These are phyloP conservation scores for Clausena lansium DNA, from an alignment of 345 rosid species.

Conservation along the genomic window DNA sequence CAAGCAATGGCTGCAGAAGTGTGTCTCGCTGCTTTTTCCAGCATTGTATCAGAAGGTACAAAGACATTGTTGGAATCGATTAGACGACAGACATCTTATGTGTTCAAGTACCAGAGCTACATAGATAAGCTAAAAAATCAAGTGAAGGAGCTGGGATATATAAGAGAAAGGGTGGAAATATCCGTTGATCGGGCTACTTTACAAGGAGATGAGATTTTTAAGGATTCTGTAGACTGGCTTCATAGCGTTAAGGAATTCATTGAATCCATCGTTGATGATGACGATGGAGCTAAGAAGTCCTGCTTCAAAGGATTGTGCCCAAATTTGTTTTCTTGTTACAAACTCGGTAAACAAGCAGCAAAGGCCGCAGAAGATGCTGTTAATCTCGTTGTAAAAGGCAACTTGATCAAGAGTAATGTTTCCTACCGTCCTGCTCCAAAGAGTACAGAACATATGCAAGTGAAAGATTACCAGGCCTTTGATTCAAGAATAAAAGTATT, in stretches of 20 bases:
- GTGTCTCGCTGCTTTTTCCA: too few relatives aligned
- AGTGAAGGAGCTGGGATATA: not conserved
- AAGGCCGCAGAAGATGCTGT: not conserved
- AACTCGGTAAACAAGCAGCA: not conserved
- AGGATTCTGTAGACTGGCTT: not conserved
- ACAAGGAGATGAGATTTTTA: slow-evolving; percentile 5
- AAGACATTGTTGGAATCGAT: too few relatives aligned
- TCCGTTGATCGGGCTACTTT: not conserved
- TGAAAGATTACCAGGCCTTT: not conserved
- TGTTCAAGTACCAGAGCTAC: slow-evolving; percentile 9
- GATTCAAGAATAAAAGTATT: not conserved
- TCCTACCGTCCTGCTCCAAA: not conserved
- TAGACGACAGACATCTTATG: not conserved
- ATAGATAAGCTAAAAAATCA: not conserved
- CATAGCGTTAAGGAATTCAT: not conserved
- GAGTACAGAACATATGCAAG: not conserved
- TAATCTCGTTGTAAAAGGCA: not conserved
- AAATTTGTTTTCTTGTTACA: not conserved
- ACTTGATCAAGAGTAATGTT: not conserved
- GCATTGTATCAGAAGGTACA: too few relatives aligned
- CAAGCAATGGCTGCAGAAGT: too few relatives aligned
- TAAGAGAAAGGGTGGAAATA: not conserved
- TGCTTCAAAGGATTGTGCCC: not conserved
- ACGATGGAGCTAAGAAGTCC: not conserved
- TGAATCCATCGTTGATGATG: not conserved